Evolutionary conservation across 2,329 filamentous ascomycete genomes (phyloP), one percentile per base, ranked within the genome.

Genomic region (Fusarium musae): DNA sequence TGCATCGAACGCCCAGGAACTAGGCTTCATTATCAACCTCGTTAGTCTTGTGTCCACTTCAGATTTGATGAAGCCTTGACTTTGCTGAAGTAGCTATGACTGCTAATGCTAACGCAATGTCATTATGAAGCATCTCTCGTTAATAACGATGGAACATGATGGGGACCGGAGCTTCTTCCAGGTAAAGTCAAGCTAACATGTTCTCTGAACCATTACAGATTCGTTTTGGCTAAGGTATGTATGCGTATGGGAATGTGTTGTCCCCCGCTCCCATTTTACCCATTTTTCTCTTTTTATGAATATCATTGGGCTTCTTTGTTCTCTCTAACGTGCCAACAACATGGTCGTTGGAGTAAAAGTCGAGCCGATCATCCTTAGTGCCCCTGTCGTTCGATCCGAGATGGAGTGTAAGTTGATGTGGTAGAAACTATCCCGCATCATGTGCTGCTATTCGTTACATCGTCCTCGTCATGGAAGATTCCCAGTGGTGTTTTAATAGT

Each of bases 381-480:
- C 46, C 63, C 16, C 26, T 54, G 23, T 44, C 26, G 30, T 42
- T 40, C 34, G 16, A 57, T 26, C 26, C 23, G 21, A 40, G 40
- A 50, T 54, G 50, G 57, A 49, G 50, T 50, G 36, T 36, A 15
- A n/a, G 39, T 34, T 21, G 30, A 53, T 44, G 34, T 28, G 32
- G 40, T 39, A 59, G 68, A 63, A 56, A 50, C 32, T 56, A 43
- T 56, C 37, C 40, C 43, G 50, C 46, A 52, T 62, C 62, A 73
- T 73, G 65, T 73, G 47, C 59, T 47, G 11, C 28, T 36, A 28
- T 54, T 17, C 7, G 19, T 10, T 36, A 54, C 43, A 66, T 67
- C 37, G 61, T 63, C 47, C 42, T 68, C 67, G 64, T 66, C 63
- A 74, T 63, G 59, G 26, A 30, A n/a, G 50, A 59, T 19, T 58